These are phyloP conservation scores for Sambucus nigra DNA, from an alignment of 129 eudicot species.

Conservation along the genomic window DNA sequence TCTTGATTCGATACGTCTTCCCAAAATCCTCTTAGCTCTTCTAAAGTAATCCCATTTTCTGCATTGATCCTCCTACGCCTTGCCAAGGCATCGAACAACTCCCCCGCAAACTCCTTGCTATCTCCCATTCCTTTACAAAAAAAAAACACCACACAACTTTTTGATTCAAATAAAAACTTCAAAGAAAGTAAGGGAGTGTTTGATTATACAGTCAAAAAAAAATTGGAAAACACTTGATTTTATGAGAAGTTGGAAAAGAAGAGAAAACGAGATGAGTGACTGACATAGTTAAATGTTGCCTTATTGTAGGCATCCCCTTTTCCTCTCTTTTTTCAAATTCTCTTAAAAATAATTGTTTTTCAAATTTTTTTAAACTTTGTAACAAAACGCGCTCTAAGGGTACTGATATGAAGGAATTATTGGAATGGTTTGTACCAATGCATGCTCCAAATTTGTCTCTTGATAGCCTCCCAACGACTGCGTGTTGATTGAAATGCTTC, in stretches of 20 bases:
- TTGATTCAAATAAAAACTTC: not conserved
- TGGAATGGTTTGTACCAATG: slow-evolving; percentile 26
- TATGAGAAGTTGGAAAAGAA: too few relatives aligned
- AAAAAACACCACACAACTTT: slow-evolving; percentile 1
- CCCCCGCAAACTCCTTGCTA: slow-evolving; percentile 42
- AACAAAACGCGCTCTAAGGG: not conserved
- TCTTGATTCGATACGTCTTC: slow-evolving; percentile 32
- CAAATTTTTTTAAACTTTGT: too few relatives aligned
- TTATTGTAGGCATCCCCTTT: too few relatives aligned
- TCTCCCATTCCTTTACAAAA: slow-evolving; percentile 36
- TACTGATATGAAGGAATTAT: not conserved
- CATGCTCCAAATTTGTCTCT: slow-evolving; percentile 44
- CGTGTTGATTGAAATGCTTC: slow-evolving; percentile 27
- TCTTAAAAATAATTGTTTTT: too few relatives aligned
- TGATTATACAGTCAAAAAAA: too few relatives aligned
- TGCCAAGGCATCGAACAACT: slow-evolving; percentile 36
- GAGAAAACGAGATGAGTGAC: too few relatives aligned
- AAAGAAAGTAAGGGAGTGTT: too few relatives aligned
- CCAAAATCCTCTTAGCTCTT: slow-evolving; percentile 35
- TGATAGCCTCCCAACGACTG: slow-evolving; percentile 23
- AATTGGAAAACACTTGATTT: too few relatives aligned
- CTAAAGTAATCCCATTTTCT: slow-evolving; percentile 26
- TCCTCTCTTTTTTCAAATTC: too few relatives aligned
- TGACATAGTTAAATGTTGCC: too few relatives aligned
- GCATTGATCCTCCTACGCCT: slow-evolving; percentile 27